These are phyloP conservation scores for Periconia sp. DNA, from an alignment of 2,329 filamentous ascomycete species.

Conservation along the genomic window DNA sequence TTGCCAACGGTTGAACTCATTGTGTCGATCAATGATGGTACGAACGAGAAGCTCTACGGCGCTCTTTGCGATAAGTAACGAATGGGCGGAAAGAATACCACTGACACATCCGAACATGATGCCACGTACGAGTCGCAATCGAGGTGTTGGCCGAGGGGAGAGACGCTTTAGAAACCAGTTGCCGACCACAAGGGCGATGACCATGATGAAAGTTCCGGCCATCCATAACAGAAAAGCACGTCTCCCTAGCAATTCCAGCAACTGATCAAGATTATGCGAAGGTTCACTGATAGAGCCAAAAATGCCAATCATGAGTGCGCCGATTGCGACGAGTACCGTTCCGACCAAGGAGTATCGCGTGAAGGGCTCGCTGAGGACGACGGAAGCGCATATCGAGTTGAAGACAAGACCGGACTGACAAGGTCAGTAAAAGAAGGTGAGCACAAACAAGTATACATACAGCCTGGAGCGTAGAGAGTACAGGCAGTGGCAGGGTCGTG, in stretches of 20 bases:
- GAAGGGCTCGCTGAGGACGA: conserved; percentile 91
- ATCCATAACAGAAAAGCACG: conserved; percentile 87
- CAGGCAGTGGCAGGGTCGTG: conserved; percentile 88
- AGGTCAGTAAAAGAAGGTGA: conserved; percentile 19
- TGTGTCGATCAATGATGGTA: conserved; percentile 80
- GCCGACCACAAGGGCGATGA: conserved; percentile 65
- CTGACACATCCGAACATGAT: conserved; percentile 85
- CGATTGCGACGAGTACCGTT: conserved; percentile 81
- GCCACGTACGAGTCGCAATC: conserved; percentile 75
- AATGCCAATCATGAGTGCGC: conserved; percentile 87
- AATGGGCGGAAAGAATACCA: conserved; percentile 91
- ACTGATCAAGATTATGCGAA: conserved; percentile 81
- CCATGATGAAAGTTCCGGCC: conserved; percentile 73
- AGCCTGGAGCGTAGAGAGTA: conserved; percentile 92
- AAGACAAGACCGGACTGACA: conserved; percentile 81
- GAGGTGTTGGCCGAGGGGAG: conserved; percentile 54
- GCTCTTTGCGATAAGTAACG: conserved; percentile 89
- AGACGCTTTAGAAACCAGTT: conserved; percentile 41
- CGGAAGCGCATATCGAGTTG: conserved; percentile 94
- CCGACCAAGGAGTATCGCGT: conserved; percentile 90
- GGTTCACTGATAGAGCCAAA: conserved; percentile 95
- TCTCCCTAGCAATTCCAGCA: conserved; percentile 73
- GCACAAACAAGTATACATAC: conserved; percentile 31
- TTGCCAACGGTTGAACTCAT: conserved; percentile 94
- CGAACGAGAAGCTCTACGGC: conserved; percentile 90